Evolutionary conservation across 148 eudicot genomes (phyloP).

Genomic region (Cornus controversa): DNA sequence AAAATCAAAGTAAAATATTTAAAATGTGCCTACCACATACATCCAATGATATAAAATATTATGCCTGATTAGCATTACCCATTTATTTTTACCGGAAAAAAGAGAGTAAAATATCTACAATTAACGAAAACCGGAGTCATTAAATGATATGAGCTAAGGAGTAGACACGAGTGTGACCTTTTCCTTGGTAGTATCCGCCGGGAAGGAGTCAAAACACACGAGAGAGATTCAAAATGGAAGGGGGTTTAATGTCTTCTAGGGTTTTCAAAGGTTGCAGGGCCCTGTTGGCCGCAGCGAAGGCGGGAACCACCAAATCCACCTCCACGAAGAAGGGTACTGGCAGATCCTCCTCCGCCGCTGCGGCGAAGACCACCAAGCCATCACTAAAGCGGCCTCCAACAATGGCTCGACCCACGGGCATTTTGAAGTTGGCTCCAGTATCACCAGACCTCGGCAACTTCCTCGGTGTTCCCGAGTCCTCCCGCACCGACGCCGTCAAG

Average conservation of each 20-base stretch:
- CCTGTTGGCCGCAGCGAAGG: background rate
- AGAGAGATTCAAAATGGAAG: background rate
- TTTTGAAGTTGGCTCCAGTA: slow-evolving; percentile 33
- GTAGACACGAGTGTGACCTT: too few relatives aligned
- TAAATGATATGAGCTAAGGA: too few relatives aligned
- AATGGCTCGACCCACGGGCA: slow-evolving; percentile 19
- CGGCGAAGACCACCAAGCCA: background rate
- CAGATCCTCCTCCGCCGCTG: too few relatives aligned
- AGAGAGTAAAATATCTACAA: too few relatives aligned
- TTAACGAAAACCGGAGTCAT: too few relatives aligned
- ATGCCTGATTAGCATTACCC: too few relatives aligned
- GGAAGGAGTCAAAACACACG: too few relatives aligned
- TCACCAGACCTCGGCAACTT: slow-evolving; percentile 48
- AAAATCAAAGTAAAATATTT: too few relatives aligned
- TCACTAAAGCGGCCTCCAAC: background rate
- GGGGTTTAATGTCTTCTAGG: background rate
- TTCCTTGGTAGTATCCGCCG: too few relatives aligned
- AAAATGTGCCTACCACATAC: too few relatives aligned
- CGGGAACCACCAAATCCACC: background rate
- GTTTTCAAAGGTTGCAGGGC: background rate
- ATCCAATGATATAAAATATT: too few relatives aligned
- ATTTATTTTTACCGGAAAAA: too few relatives aligned
- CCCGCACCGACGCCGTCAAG: slow-evolving; percentile 52
- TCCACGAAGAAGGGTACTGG: background rate
- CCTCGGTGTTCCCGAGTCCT: slow-evolving; percentile 40